Base-by-base conservation (phyloP, 2,329 filamentous ascomycete genomes). In the Trichoderma koningii region DNA sequence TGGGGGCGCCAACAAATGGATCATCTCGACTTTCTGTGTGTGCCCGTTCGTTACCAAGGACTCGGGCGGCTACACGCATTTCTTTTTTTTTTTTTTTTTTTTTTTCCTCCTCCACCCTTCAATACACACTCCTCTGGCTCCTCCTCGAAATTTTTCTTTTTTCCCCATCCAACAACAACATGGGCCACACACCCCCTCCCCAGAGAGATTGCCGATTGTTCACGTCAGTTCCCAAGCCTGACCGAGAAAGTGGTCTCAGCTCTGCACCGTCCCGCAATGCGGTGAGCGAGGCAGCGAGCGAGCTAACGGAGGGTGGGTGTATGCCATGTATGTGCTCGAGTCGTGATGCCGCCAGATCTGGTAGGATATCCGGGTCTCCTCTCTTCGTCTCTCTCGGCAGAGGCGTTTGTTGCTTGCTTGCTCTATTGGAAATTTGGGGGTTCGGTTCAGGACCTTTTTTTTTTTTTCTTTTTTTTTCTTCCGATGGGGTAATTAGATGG, bases 221-320 rank as follows among this genome's bases (percentile, higher is more conserved):
- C 50, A 55, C 41, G 59, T 62, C 38, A 44, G 47, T 51, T 45
- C 19, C n/a, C 19, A 12, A 12, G 34, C 28, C 55, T 63, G 59
- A 63, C 59, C 59, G 48, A 63, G 12, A 38, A 38, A 38, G 12
- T 38, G 50, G 59, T 44, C 48, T 62, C 59, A 50, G 59, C 59
- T 63, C 50, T 63, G 47, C 59, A 61, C 15, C 59, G 59, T 63
- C 59, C 59, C 59, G 50, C 59, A 63, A 62, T 63, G 59, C 59
- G 59, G 59, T 63, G 50, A 63, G 59, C 23, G 34, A 38, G 34
- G 30, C 30, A 38, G 28, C 59, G 50, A 55, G 42, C 50, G 42
- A 52, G 57, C 42, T 26, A 42, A 57, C 26, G 55, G 28, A 59
- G 28, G 30, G 30, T 28, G 30, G 21, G 21, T 23, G 21, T 23